Evolutionary conservation across 2,329 filamentous ascomycete genomes (phyloP).

Genomic region (Myriangium duriaei): DNA sequence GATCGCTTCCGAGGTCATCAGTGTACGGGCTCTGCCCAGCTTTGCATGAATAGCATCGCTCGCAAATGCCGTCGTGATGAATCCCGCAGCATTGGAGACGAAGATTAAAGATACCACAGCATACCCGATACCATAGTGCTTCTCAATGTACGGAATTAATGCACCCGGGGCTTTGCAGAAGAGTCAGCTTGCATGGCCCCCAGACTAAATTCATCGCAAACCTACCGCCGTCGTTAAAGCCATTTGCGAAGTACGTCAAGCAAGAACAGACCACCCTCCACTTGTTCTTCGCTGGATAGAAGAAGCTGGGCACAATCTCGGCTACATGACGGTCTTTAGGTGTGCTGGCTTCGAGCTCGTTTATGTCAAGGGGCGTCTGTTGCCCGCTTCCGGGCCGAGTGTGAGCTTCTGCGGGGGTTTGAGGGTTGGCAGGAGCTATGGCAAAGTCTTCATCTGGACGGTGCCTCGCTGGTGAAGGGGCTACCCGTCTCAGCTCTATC

Average conservation of each 20-base stretch:
- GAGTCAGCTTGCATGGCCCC: neutral
- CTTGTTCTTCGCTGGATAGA: conserved; percentile 51
- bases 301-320: conserved; percentile 44
- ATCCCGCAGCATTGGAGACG: conserved; percentile 63
- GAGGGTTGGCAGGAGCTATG: conserved; percentile 7
- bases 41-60: conserved; percentile 51
- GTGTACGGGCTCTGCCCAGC: conserved; percentile 52
- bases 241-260: conserved; percentile 54
- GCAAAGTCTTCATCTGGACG: conserved; percentile 1
- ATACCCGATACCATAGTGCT: conserved; percentile 63
- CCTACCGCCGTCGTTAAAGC: conserved; percentile 48
- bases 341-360: conserved; percentile 42
- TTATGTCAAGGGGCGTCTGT: conserved; percentile 22
- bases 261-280: conserved; percentile 55
- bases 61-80: conserved; percentile 58
- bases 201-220: neutral
- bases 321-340: conserved; percentile 31
- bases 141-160: conserved; percentile 69
- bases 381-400: conserved; percentile 10
- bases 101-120: conserved; percentile 72
- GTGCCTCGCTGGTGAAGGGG: neutral
- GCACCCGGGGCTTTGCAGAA: conserved; percentile 55
- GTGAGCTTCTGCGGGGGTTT: conserved; percentile 10
- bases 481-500: conserved; percentile 15
- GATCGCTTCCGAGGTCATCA: conserved; percentile 46